These are phyloP conservation scores for Amniculicola lignicola DNA, from an alignment of 495 filamentous ascomycete species.

Conservation along the genomic window DNA sequence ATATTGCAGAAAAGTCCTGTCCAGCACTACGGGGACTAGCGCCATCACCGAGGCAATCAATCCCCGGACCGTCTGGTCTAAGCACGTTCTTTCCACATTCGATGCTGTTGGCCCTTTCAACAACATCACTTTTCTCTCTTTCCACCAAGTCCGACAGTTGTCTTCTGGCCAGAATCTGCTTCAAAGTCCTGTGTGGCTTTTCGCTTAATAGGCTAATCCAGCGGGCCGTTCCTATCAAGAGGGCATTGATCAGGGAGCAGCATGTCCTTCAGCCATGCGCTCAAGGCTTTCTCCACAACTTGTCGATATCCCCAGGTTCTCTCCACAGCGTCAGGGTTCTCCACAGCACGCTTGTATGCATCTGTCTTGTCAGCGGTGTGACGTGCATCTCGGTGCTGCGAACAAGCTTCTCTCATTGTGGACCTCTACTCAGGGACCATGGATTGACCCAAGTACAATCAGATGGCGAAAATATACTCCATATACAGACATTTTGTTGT, in stretches of 20 bases:
- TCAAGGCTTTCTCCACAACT: slow-evolving; percentile 20
- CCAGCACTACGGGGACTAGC: too few species aligned
- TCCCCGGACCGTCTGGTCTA: neutral
- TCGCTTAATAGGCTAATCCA: slow-evolving; percentile 8
- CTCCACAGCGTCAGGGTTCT: slow-evolving; percentile 19
- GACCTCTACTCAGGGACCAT: too few species aligned
- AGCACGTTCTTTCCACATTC: too few species aligned
- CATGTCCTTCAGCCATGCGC: slow-evolving; percentile 26
- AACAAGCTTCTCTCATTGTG: too few species aligned
- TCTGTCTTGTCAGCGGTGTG: slow-evolving; percentile 19
- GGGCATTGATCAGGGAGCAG: slow-evolving; percentile 18
- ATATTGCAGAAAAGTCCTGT: too few species aligned
- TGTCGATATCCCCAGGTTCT: slow-evolving; percentile 26
- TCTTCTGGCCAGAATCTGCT: neutral
- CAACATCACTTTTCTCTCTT: too few species aligned
- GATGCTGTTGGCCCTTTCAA: too few species aligned
- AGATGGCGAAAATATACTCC: too few species aligned
- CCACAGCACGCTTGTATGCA: slow-evolving; percentile 26
- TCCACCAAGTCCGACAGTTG: too few species aligned
- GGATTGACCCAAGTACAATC: too few species aligned
- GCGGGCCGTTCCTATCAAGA: slow-evolving; percentile 4
- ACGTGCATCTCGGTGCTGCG: slow-evolving; percentile 16
- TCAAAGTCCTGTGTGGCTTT: slow-evolving; percentile 3
- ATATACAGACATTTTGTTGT: too few species aligned
- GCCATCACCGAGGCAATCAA: too few species aligned